Evolutionary conservation across 1,284 basidiomycete genomes (phyloP).

Genomic region (Malassezia japonica): DNA sequence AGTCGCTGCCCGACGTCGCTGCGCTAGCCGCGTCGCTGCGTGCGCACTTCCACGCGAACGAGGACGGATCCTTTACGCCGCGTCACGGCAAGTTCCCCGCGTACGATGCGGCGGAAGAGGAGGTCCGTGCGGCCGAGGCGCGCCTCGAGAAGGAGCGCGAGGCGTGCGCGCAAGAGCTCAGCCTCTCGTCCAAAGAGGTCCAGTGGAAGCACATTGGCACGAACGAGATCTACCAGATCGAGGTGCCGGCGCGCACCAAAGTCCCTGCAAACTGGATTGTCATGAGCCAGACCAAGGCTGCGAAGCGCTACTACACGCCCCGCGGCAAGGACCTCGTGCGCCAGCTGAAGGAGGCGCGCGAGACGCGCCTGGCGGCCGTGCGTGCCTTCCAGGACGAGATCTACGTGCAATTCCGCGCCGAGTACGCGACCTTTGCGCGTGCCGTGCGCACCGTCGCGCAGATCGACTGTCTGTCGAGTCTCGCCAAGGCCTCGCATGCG

Average conservation of each 20-base stretch:
- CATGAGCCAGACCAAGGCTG: conserved; percentile 41
- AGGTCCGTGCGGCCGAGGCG: conserved; percentile 28
- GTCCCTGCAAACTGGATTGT: conserved; percentile 41
- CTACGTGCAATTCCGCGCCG: conserved; percentile 73
- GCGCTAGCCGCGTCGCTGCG: conserved; percentile 27
- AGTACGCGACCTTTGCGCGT: conserved; percentile 51
- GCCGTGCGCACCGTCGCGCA: conserved; percentile 61
- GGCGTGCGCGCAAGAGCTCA: conserved; percentile 25
- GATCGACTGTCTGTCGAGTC: conserved; percentile 83
- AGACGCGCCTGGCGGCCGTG: conserved; percentile 41
- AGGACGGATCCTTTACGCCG: conserved; percentile 42
- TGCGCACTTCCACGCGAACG: conserved; percentile 27
- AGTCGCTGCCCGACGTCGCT: conserved; percentile 33
- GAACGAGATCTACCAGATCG: conserved; percentile 47
- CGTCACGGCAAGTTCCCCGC: conserved; percentile 26
- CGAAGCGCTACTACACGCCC: conserved; percentile 43
- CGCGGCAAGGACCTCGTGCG: conserved; percentile 40
- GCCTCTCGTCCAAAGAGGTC: conserved; percentile 24
- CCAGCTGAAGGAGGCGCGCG: conserved; percentile 44
- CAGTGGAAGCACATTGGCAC: conserved; percentile 46
- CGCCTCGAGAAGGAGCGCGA: conserved; percentile 34
- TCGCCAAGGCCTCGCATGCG: conserved; percentile 78
- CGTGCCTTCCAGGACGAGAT: conserved; percentile 38
- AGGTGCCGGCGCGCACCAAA: conserved; percentile 37
- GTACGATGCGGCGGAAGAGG: conserved; percentile 33